A percentile compares a stretch with the other conserved stretches of the same genome.
phyloP scores from a whole-genome alignment of 441 rosid species.

The Pelargonium citronellum region DNA sequence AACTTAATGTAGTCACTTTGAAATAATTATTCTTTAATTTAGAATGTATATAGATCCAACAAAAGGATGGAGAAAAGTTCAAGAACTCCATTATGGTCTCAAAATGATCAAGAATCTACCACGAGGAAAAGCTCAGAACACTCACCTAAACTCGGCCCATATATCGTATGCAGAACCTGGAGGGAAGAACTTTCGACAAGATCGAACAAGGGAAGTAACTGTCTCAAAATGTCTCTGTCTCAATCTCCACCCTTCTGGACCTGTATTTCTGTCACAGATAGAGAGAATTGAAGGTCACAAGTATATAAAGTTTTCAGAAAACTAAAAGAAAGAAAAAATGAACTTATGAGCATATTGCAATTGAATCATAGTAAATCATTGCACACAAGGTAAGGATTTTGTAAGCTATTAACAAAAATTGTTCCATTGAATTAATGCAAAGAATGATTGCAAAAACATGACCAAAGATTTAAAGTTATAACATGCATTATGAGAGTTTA shows the following conservation, averaged over 20 bases:
- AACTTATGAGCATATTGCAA: neutral
- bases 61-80: slow-evolving; percentile 6
- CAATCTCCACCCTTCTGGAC: slow-evolving; percentile 99
- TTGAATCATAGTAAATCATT: slow-evolving; percentile 8
- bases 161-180: slow-evolving; percentile 87
- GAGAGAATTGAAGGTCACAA: slow-evolving; percentile 14
- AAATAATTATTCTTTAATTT: neutral
- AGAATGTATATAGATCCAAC: neutral
- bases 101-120: slow-evolving; percentile 11
- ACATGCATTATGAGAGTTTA: neutral
- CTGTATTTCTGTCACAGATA: slow-evolving; percentile 59
- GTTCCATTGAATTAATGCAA: neutral
- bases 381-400: slow-evolving; percentile 3
- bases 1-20: neutral
- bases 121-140: slow-evolving; percentile 18
- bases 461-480: slow-evolving; percentile 12
- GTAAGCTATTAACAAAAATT: neutral
- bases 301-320: slow-evolving; percentile 7
- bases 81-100: slow-evolving; percentile 12
- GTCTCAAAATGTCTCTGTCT: slow-evolving; percentile 91
- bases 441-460: neutral
- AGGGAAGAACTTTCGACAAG: slow-evolving; percentile 80
- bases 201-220: slow-evolving; percentile 81
- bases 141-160: slow-evolving; percentile 96
- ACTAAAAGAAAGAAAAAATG: neutral